These are phyloP conservation scores for Nakaseomyces sp. DNA, from an alignment of 1,139 yeast species.

Conservation along the genomic window DNA sequence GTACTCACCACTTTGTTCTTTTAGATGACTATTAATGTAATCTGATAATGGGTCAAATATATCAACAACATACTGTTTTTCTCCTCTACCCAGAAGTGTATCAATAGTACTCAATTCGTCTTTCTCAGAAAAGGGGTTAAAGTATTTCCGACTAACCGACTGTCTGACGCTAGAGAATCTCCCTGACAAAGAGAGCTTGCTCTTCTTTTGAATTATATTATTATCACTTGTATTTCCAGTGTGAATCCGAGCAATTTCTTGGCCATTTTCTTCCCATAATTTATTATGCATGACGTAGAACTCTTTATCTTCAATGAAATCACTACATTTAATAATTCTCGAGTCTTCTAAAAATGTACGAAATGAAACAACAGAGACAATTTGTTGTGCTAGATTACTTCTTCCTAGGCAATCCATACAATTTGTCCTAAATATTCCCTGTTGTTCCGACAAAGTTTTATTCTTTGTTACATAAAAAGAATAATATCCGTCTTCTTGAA, in stretches of 20 bases:
- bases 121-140: slow-evolving; percentile 90
- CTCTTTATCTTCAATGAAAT: slow-evolving; percentile 34
- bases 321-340: slow-evolving; percentile 30
- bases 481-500: slow-evolving; percentile 74
- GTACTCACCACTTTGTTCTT: slow-evolving; percentile 44
- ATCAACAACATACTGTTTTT: slow-evolving; percentile 58
- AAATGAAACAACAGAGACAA: slow-evolving; percentile 58
- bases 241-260: slow-evolving; percentile 89
- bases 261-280: slow-evolving; percentile 98
- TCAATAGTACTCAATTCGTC: slow-evolving; percentile 84
- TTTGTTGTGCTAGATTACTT: slow-evolving; percentile 88
- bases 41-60: slow-evolving; percentile 87
- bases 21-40: slow-evolving; percentile 56
- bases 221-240: slow-evolving; percentile 96
- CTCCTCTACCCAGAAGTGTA: slow-evolving; percentile 68
- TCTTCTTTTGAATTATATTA: slow-evolving; percentile 86
- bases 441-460: slow-evolving; percentile 57
- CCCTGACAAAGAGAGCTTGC: slow-evolving; percentile 94
- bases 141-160: slow-evolving; percentile 89
- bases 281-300: slow-evolving; percentile 61
- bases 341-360: slow-evolving; percentile 53
- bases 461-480: slow-evolving; percentile 47
- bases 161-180: slow-evolving; percentile 94
- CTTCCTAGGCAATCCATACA: slow-evolving; percentile 94
- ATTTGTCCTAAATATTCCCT: slow-evolving; percentile 84